Base-by-base conservation (phyloP, 352 stramenopile genomes). In the Phytophthora syringae region DNA sequence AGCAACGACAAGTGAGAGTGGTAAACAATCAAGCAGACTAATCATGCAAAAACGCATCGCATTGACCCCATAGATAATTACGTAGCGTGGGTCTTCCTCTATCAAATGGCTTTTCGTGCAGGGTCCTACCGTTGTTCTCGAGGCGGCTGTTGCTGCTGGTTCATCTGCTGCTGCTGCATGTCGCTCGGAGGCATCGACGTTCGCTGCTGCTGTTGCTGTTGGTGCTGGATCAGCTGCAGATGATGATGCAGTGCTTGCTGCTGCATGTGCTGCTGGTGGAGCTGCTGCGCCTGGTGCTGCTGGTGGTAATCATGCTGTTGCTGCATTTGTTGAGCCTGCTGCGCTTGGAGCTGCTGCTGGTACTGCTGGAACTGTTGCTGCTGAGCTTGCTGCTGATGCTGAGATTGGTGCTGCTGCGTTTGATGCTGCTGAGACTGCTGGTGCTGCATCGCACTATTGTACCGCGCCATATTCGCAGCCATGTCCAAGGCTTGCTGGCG, bases 401-500 rank as follows among this genome's bases (percentile, higher is more conserved):
- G n/a, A n/a, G n/a, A n/a, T 6, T 39, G 32, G 32, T 39, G 76
- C n/a, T 82, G 70, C 20, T 82, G 70, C n/a, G 81, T 74, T 5
- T 80, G 75, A 6, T 86, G 72, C 47, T 86, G 70, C 12, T 85
- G 78, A 24, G 66, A 67, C 50, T 91, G 80, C 28, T 86, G 84
- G 18, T 92, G 82, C 56, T 94, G 85, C 55, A 92, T 89, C 25
- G 74, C 80, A 53, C 56, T 86, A 48, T 84, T 89, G 68, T 93
- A 93, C 20, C 83, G 78, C 2, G 81, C 84, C 39, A 86, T 77
- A 51, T 82, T 88, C 6, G 84, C 83, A 49, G 86, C 86, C 86
- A 94, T 90, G 47, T 95, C 83, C 70, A 94, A 76, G 12, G 86
- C 88, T 77, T 94, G 82, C 32, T 93, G 80, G 0, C 86, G 83